Evolutionary conservation across 1,139 yeast species (phyloP).

Genomic region (Debaryomycetaceae sp.): DNA sequence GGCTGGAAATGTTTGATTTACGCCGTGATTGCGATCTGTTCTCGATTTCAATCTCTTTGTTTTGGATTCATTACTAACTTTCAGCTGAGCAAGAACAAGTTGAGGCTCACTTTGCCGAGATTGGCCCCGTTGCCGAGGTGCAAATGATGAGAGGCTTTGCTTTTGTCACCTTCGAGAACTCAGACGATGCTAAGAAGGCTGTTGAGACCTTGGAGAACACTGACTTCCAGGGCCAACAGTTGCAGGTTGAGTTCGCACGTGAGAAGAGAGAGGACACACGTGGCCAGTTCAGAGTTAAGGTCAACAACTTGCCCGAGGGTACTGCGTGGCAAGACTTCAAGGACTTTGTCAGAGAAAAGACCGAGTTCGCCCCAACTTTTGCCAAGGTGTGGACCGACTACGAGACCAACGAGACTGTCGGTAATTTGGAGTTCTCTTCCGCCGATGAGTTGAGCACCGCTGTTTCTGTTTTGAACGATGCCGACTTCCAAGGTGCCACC

Average conservation of each 20-base stretch:
- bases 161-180: slow-evolving; percentile 63
- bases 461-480: slow-evolving; percentile 62
- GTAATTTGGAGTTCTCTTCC: slow-evolving; percentile 74
- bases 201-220: slow-evolving; percentile 56
- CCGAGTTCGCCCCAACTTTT: slow-evolving; percentile 61
- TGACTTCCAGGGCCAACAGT: slow-evolving; percentile 57
- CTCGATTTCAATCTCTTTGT: slow-evolving; percentile 1
- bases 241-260: slow-evolving; percentile 67
- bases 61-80: slow-evolving; percentile 13
- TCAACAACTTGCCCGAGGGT: slow-evolving; percentile 66
- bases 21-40: not conserved
- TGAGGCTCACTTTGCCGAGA: slow-evolving; percentile 60
- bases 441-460: slow-evolving; percentile 73
- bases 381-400: slow-evolving; percentile 66
- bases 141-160: slow-evolving; percentile 75
- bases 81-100: slow-evolving; percentile 51
- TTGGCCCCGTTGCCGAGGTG: slow-evolving; percentile 64
- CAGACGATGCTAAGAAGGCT: slow-evolving; percentile 65
- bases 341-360: slow-evolving; percentile 71
- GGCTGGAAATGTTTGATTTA: not conserved
- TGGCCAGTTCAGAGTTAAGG: slow-evolving; percentile 69
- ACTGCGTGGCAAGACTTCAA: slow-evolving; percentile 84
- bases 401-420: slow-evolving; percentile 59
- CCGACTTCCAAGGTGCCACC: slow-evolving; percentile 64
- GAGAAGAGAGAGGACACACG: slow-evolving; percentile 55